Percentiles rank a stretch among this genome's conserved stretches.
Evolutionary conservation across 2,329 filamentous ascomycete species (phyloP).

Genomic region (Phoma sp.): DNA sequence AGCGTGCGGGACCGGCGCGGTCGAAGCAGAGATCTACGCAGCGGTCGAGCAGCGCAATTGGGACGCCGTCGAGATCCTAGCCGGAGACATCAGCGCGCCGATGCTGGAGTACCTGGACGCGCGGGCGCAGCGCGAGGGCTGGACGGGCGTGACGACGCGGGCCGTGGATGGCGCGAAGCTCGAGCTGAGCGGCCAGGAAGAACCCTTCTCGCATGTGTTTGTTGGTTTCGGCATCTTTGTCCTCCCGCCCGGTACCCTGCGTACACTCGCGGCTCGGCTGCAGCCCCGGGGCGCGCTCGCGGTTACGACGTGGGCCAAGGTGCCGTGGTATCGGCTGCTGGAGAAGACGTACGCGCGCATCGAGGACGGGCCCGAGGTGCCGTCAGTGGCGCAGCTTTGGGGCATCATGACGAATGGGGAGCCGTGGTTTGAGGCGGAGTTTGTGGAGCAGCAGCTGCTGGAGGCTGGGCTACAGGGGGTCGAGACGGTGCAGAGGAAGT

Average conservation of each 20-base stretch:
- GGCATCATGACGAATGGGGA: conserved; percentile 10
- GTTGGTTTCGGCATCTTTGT: conserved; percentile 33
- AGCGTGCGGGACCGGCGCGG: conserved; percentile 35
- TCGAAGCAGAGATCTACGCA: conserved; percentile 27
- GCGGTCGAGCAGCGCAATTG: conserved; percentile 19
- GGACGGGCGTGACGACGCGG: conserved; percentile 21
- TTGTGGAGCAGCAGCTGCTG: conserved; percentile 20
- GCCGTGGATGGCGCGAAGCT: conserved; percentile 24
- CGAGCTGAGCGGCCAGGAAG: not conserved
- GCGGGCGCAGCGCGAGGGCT: conserved; percentile 25
- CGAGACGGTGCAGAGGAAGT: conserved; percentile 12
- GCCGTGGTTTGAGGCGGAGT: conserved; percentile 19
- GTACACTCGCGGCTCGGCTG: conserved; percentile 11
- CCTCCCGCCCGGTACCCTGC: conserved; percentile 14
- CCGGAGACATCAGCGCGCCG: conserved; percentile 27
- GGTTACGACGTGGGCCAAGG: conserved; percentile 28
- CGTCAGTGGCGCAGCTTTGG: conserved; percentile 14
- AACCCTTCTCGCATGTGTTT: conserved; percentile 31
- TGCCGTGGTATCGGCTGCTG: conserved; percentile 24
- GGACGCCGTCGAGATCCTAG: conserved; percentile 25
- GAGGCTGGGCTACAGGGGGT: conserved; percentile 27
- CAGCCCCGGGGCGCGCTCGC: conserved; percentile 27
- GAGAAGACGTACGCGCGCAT: conserved; percentile 14
- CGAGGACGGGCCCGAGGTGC: conserved; percentile 7
- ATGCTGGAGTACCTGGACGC: conserved; percentile 30